Percentiles rank a stretch among this genome's conserved stretches.
Conservation (phyloP, 441 rosid genomes). For the Aquilaria agallochum region DNA sequence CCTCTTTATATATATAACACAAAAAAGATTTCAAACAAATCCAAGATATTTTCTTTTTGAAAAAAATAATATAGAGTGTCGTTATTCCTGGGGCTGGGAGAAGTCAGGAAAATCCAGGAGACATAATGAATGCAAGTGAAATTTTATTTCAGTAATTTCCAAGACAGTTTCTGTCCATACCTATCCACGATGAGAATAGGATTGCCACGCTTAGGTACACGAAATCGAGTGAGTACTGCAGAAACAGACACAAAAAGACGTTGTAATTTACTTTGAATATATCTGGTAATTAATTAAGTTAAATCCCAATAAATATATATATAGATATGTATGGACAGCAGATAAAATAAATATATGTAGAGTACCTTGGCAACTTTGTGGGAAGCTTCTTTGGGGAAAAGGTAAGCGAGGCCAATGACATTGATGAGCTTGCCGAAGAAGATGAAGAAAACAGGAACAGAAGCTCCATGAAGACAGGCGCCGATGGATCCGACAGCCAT, state of each 20-base stretch:
- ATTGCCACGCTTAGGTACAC: conserved; percentile 83
- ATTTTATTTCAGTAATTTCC: too few species aligned
- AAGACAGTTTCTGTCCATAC: conserved; percentile 22
- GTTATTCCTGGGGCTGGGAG: too few species aligned
- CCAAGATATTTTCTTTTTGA: too few species aligned
- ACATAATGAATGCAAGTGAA: too few species aligned
- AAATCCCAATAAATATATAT: background rate
- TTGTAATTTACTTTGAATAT: background rate
- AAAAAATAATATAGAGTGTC: too few species aligned
- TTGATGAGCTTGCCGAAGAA: conserved; percentile 86
- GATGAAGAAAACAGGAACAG: conserved; percentile 88
- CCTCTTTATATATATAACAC: conserved; percentile 43
- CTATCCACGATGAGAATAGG: conserved; percentile 92
- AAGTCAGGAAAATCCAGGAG: background rate
- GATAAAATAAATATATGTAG: background rate
- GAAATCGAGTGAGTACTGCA: conserved; percentile 96
- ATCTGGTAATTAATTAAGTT: background rate
- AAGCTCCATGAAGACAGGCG: conserved; percentile 80
- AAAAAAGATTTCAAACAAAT: too few species aligned
- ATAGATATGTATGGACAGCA: background rate
- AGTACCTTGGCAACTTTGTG: conserved; percentile 80
- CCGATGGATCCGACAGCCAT: conserved; percentile 84
- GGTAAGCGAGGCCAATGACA: conserved; percentile 71
- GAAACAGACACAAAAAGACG: background rate
- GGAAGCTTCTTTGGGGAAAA: conserved; percentile 69